Evolutionary conservation across 345 rosid genomes (phyloP).

Genomic region (Xanthoceras sorbifolium): DNA sequence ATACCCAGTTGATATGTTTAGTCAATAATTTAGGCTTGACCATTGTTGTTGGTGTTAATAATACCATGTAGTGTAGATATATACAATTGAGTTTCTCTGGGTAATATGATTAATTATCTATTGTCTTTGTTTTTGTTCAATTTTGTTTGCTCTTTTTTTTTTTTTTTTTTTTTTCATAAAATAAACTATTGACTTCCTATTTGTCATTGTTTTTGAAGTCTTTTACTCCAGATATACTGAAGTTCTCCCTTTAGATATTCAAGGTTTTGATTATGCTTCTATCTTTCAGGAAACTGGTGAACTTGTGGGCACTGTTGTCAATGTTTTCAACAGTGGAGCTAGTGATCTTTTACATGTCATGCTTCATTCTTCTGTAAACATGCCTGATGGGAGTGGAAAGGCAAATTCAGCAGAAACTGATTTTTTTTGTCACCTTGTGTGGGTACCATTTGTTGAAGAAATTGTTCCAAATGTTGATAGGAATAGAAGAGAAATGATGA

Average conservation of each 20-base stretch:
- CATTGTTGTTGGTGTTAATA: background rate
- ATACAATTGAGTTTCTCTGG: background rate
- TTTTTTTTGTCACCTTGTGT: slow-evolving; percentile 54
- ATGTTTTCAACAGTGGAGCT: slow-evolving; percentile 76
- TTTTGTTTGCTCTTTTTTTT: background rate
- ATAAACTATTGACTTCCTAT: background rate
- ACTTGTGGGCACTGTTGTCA: slow-evolving; percentile 76
- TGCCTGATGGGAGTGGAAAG: slow-evolving; percentile 40
- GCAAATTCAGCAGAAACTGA: slow-evolving; percentile 33
- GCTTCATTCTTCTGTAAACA: slow-evolving; percentile 47
- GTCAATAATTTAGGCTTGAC: background rate
- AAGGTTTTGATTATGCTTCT: background rate
- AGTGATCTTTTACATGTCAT: slow-evolving; percentile 75
- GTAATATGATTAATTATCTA: background rate
- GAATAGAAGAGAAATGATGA: slow-evolving; percentile 65
- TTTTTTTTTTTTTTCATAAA: slow-evolving; percentile 4
- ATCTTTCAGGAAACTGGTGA: slow-evolving; percentile 68
- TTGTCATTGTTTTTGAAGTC: background rate
- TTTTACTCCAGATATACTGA: background rate
- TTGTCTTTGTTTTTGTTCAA: background rate
- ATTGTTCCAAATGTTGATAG: slow-evolving; percentile 87
- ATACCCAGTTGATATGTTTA: background rate
- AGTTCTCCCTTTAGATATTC: background rate
- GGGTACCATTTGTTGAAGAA: slow-evolving; percentile 87
- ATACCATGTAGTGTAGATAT: background rate